Evolutionary conservation across 2,329 filamentous ascomycete genomes (phyloP), one percentile per base, ranked within the genome.

Genomic region (Delphinella strobiligena): DNA sequence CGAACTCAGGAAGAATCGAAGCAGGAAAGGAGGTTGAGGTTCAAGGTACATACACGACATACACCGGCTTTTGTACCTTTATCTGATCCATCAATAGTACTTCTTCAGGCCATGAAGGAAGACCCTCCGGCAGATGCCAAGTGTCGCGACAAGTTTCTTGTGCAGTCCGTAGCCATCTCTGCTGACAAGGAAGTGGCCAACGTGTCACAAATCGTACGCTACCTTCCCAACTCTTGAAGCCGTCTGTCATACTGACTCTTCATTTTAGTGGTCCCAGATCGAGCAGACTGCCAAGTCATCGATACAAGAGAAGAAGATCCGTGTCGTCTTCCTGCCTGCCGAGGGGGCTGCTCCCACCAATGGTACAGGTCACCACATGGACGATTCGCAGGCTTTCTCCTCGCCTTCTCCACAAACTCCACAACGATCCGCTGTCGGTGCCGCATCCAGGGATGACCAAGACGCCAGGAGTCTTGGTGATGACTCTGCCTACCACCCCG

Each of bases 131-230:
- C 71, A 42, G 88, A 94, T 59, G 79, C 82, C 46, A 88, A 86
- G 62, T 98, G 91, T 69, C 82, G 85, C 61, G 89, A 96, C 73
- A 96, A 96, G 69, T 96, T 96, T 63, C 75, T 96, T 40, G 89
- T 96, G 27, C 89, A 96, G 65, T 93, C 88, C 18, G 84, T 93
- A 36, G 71, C 78, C 37, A 83, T 95, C 49, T 80, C 81, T 16
- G 71, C 78, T 47, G 84, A 93, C 55, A 84, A 87, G 65, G 46
- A 48, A 37, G 85, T 84, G 53, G 71, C 72, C 43, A 93, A 82
- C 57, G 78, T 93, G 46, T 72, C 80, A 36, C 74, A 83, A 34
- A 85, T 95, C 55, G 86, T 93, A 72, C 53, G 81, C 61, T 12
- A 7, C 12, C 22, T 12, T 27, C 7, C 7, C 4, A 4, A 4